Base-by-base conservation (phyloP, 2,329 filamentous ascomycete species). In the Microdochium nivale region DNA sequence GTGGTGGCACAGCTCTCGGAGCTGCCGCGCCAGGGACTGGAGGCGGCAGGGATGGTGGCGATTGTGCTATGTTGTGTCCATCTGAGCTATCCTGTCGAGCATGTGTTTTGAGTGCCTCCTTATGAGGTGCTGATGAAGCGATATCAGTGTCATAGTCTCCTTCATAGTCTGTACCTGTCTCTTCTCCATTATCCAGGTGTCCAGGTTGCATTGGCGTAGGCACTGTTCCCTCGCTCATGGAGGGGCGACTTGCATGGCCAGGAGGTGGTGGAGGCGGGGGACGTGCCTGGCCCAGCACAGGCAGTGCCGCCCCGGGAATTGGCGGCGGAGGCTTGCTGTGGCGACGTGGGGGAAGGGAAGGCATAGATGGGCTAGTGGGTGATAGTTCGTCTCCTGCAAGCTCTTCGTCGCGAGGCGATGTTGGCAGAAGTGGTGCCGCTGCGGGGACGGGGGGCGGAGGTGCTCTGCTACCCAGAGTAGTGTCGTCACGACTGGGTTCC, bases 131-230 rank as follows among this genome's bases (percentile, higher is more conserved):
- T 10, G 89, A 86, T n/a, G 91, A 89, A 1, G 87, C 91, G 64
- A 97, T 97, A 65, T 97, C 94, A 7, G 94, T 97, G 60, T 97
- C 94, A 65, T 97, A 97, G 64, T 97, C 94, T 7, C 92, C 94
- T 65, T 99, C 94, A 63, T 97, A 97, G 63, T 96, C 92, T 0
- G 90, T 95, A 32, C 90, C 90, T 53, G 87, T 89, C 53, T 87
- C 86, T 25, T 83, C 84, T 14, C 86, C 84, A 30, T 71, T 78
- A 54, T 72, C 73, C 52, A 71, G 67, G 10, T 62, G 59, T 11
- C 68, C 68, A 55, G 76, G 63, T 24, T 60, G 63, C 51, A 70
- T 68, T 16, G 77, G 70, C 13, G 74, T 70, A 11, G 70, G 59
- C 2, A 65, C 59, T 48, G 72, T 72, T 50, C 73, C 75, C 57